Base-by-base conservation (phyloP, 176 grass and related monocot species). In the Aegilops tauschii region DNA sequence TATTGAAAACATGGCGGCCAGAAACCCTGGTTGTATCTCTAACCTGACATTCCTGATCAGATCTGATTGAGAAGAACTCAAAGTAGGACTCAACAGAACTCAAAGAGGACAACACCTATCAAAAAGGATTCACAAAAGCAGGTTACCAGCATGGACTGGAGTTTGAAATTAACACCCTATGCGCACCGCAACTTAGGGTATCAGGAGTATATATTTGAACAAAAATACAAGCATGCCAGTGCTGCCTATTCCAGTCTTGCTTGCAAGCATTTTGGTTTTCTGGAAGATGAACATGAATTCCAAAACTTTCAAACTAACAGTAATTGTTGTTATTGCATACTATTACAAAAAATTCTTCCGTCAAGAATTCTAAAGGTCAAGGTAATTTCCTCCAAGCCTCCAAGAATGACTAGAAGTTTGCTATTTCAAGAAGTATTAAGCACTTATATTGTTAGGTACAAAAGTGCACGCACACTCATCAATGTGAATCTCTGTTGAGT, bases 31-130 rank as follows among this genome's bases (percentile, higher is more conserved):
- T 79, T 66, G 6, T 12, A 79, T 54, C 71, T 66, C 79, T 90
- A 76, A 98, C 96, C 92, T 92, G 90, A 85, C 87, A 86, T 83
- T 95, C 91, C 61, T 88, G 88, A 23, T 88, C 92, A 88, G 86
- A 69, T 76, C 82, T 98, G 68, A 80, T 89, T 79, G 90, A 90
- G 91, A 95, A 95, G 70, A 92, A 92, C 73, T 95, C 93, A 61
- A 98, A 95, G 84, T 94, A 98, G 69, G 93, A 93, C 68, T 94
- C 89, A 67, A 92, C 65, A 80, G 93, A 94, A 82, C 78, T 90
- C 91, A 98, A 86, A 79, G 96, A 95, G 69, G 93, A 94, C 52
- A 98, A 37, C 9, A 89, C 93, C 96, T 98, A 85, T 88, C 59
- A 83, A 84, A 89, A 65, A 74, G 25, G 28, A 78, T 79, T 84